Evolutionary conservation across 1,284 basidiomycete genomes (phyloP).

Genomic region (Coriolopsis trogii): DNA sequence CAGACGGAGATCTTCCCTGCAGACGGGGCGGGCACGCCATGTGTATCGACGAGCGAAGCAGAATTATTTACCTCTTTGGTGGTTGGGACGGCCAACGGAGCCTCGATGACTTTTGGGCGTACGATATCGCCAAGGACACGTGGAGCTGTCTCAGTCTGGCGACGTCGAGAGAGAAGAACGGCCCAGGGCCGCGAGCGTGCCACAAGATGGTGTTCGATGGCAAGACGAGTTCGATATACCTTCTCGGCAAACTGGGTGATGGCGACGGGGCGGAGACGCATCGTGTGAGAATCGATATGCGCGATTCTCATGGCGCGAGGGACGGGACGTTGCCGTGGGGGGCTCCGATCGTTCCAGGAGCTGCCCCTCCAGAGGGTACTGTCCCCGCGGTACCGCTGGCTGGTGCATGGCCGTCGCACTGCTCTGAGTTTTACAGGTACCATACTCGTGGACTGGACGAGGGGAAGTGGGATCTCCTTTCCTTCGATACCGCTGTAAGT

Average conservation of each 20-base stretch:
- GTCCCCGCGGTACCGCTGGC: neutral
- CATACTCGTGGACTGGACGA: conserved; percentile 59
- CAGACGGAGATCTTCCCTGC: conserved; percentile 64
- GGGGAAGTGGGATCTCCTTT: conserved; percentile 71
- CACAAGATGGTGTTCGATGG: conserved; percentile 84
- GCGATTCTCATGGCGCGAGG: conserved; percentile 2
- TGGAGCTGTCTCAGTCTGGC: conserved; percentile 68
- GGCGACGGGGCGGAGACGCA: conserved; percentile 42
- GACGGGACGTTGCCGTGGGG: neutral
- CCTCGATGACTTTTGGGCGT: conserved; percentile 83
- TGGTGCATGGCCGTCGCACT: conserved; percentile 34
- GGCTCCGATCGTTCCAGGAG: neutral
- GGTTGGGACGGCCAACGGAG: conserved; percentile 79
- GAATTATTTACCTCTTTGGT: conserved; percentile 76
- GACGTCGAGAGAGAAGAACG: conserved; percentile 60
- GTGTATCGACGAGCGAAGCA: conserved; percentile 72
- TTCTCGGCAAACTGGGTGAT: conserved; percentile 66
- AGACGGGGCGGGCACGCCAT: conserved; percentile 81
- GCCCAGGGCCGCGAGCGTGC: conserved; percentile 75
- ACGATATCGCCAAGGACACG: conserved; percentile 59
- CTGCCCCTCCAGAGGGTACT: neutral
- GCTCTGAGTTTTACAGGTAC: conserved; percentile 74
- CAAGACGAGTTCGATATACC: conserved; percentile 71
- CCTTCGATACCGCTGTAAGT: conserved; percentile 64
- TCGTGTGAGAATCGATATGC: conserved; percentile 4